Percentiles rank a stretch among this genome's conserved stretches.
Conservation (phyloP, 2,329 filamentous ascomycete genomes). For the Apiospora koreana region DNA sequence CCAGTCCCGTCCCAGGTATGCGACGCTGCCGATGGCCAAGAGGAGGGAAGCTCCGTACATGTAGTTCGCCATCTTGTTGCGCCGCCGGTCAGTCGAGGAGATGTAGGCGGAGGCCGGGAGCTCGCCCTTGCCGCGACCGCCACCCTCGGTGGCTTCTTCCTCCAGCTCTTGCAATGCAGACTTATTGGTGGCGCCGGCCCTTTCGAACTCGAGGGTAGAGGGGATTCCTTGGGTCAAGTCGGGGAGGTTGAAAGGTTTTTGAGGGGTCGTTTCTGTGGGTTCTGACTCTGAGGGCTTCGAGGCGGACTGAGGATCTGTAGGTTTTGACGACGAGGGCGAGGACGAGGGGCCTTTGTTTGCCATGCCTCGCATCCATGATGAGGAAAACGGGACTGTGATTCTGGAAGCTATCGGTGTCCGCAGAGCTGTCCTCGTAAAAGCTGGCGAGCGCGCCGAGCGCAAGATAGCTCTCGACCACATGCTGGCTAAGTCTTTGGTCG, state of each 20-base stretch:
- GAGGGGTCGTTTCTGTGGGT: constrained; percentile 39
- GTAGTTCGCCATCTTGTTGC: constrained; percentile 74
- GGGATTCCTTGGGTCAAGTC: constrained; percentile 95
- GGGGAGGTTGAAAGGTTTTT: constrained; percentile 61
- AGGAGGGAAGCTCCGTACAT: constrained; percentile 65
- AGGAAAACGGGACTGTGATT: constrained; percentile 32
- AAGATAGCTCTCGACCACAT: constrained; percentile 42
- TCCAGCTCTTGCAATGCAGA: constrained; percentile 38
- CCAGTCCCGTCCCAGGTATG: constrained; percentile 89
- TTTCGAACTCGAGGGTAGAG: constrained; percentile 82
- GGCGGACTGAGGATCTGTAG: not conserved
- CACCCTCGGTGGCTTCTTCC: constrained; percentile 44
- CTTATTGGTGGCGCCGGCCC: constrained; percentile 46
- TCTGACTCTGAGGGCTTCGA: constrained; percentile 2
- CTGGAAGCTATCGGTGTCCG: constrained; percentile 28
- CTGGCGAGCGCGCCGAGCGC: constrained; percentile 37
- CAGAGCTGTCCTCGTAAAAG: constrained; percentile 29
- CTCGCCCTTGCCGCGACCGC: constrained; percentile 59
- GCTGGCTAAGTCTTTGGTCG: constrained; percentile 19
- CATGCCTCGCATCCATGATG: constrained; percentile 46
- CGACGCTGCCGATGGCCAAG: constrained; percentile 56
- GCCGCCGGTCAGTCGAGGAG: constrained; percentile 84
- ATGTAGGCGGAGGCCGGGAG: constrained; percentile 81
- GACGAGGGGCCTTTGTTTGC: constrained; percentile 36
- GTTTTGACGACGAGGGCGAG: constrained; percentile 4